Evolutionary conservation across 192 early-diverging fungal genomes (phyloP), one percentile per base, ranked within the genome.

Genomic region (Chytriomyces sp.): DNA sequence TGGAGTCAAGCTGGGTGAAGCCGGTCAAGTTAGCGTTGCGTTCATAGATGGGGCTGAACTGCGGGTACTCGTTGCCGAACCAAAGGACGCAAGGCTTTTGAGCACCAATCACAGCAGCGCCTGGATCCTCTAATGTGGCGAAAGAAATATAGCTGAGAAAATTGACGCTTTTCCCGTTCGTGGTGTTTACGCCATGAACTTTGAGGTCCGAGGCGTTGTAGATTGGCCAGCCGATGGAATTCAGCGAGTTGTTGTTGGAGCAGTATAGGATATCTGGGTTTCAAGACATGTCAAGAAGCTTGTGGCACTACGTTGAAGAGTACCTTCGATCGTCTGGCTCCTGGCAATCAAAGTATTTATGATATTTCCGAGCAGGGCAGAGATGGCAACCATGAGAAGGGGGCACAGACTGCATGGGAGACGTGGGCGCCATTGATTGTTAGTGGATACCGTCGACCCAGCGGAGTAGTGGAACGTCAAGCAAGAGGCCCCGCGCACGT

Each of bases 341-440:
- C 80, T 84, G 36, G 76, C 71, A 69, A 91, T 85, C 17, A 90
- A 55, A n/a, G 36, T 14, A 34, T 80, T 79, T 38, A 91, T 81
- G 25, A 87, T 69, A 17, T 78, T 78, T 25, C 87, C 88, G 62
- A 89, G 68, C 2, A 83, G 63, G 59, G 78, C 80, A 19, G 85
- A 77, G 64, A 91, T 86, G 7, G 82, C 74, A 41, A 91, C 89
- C 89, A 92, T 91, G 12, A 91, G 54, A 22, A 91, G 78, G 0
- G 90, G 90, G 66, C 90, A 92, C 53, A 85, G 56, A 36, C 79
- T 84, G 52, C 81, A 77, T 55, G 30, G 49, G 10, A 52, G 64
- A 14, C 7, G 52, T 5, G n/a, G n/a, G n/a, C n/a, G n/a, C n/a
- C n/a, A n/a, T n/a, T 64, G 22, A 37, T 5, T 37, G 31, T 64